phyloP scores from a whole-genome alignment of 805 yeast species.

The Suhomyces xylopsoci region DNA sequence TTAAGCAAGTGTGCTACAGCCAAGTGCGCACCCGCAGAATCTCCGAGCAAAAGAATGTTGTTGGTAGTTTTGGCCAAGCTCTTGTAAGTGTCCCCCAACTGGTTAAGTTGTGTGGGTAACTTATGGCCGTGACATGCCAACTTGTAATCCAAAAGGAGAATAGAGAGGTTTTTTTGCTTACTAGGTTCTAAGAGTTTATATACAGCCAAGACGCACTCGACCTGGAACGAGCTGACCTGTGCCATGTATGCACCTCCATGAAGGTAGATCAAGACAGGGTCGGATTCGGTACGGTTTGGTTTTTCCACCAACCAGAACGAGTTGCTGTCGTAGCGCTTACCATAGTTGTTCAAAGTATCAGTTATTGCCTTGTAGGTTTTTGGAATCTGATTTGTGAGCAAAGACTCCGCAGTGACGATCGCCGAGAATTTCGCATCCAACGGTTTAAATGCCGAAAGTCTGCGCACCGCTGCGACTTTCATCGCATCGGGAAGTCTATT shows the following conservation, averaged over 20 bases:
- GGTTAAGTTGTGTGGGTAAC: too few species aligned
- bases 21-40: conserved; percentile 44
- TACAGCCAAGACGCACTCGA: conserved; percentile 1
- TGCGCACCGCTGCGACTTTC: background rate
- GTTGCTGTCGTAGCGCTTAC: conserved; percentile 27
- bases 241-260: conserved; percentile 42
- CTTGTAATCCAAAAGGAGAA: conserved; percentile 17
- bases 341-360: conserved; percentile 19
- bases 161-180: background rate
- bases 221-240: too few species aligned
- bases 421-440: background rate
- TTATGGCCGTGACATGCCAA: too few species aligned
- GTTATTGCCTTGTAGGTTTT: background rate
- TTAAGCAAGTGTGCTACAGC: conserved; percentile 27
- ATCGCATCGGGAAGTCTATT: background rate
- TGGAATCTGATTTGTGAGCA: background rate
- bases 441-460: background rate
- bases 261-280: conserved; percentile 32
- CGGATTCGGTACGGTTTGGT: conserved; percentile 19
- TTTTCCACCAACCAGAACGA: conserved; percentile 34
- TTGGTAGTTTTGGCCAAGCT: background rate
- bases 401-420: background rate
- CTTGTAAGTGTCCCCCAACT: conserved; percentile 7
- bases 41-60: conserved; percentile 37
- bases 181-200: background rate